Evolutionary conservation across 352 stramenopile genomes (phyloP).

Genomic region (Globisporangium parvum): DNA sequence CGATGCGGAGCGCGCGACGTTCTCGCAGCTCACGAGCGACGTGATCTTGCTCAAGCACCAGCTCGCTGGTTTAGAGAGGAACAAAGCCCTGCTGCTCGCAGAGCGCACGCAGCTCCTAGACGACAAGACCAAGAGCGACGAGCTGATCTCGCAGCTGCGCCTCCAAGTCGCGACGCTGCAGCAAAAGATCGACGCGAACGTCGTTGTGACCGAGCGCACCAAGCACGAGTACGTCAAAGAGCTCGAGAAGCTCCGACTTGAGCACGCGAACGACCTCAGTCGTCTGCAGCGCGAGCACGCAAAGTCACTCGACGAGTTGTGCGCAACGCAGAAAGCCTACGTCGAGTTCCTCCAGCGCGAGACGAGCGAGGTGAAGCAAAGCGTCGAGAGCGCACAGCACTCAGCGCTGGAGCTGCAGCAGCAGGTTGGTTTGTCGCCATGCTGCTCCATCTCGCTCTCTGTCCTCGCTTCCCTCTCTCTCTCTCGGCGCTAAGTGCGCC

Average conservation of each 20-base stretch:
- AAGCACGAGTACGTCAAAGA: slow-evolving; percentile 42
- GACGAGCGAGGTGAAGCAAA: slow-evolving; percentile 20
- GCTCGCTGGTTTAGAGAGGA: slow-evolving; percentile 39
- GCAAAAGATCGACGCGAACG: slow-evolving; percentile 31
- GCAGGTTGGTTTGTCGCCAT: slow-evolving; percentile 11
- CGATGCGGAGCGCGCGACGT: slow-evolving; percentile 29
- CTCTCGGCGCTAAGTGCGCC: not conserved
- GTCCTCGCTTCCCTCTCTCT: too few relatives aligned
- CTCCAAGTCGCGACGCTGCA: slow-evolving; percentile 29
- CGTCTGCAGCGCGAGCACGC: slow-evolving; percentile 41
- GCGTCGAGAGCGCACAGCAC: slow-evolving; percentile 20
- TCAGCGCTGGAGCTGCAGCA: slow-evolving; percentile 23
- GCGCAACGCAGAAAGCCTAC: slow-evolving; percentile 33
- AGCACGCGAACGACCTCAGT: slow-evolving; percentile 31
- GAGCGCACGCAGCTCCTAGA: slow-evolving; percentile 39
- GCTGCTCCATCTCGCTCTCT: too few relatives aligned
- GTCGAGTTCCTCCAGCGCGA: slow-evolving; percentile 46
- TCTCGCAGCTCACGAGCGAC: slow-evolving; percentile 33
- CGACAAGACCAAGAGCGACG: slow-evolving; percentile 24
- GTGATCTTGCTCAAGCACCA: slow-evolving; percentile 56
- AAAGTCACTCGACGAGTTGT: slow-evolving; percentile 34
- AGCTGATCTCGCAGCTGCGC: slow-evolving; percentile 26
- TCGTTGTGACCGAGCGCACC: slow-evolving; percentile 20
- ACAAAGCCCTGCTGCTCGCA: slow-evolving; percentile 25
- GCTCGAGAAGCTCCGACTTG: slow-evolving; percentile 35